Conservation (phyloP, 139 green algal species). For the Chlamydomonas eustigma region DNA sequence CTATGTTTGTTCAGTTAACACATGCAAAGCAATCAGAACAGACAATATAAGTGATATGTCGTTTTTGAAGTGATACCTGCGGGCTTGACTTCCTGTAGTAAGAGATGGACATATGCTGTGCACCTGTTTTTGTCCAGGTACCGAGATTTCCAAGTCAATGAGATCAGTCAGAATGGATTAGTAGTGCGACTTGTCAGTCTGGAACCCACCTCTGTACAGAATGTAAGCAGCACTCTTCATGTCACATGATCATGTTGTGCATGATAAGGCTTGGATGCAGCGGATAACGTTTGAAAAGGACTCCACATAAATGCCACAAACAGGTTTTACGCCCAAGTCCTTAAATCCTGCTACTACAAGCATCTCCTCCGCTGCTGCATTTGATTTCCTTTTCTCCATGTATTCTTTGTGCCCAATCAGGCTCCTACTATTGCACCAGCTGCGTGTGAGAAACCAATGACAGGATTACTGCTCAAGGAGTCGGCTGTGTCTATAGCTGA, state of each 20-base stretch:
- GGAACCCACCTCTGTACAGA: neutral
- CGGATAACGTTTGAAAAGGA: too few species aligned
- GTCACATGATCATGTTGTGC: too few species aligned
- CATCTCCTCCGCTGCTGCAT: too few species aligned
- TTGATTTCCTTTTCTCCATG: neutral
- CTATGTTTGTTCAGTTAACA: neutral
- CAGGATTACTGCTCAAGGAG: neutral
- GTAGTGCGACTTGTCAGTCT: constrained; percentile 51
- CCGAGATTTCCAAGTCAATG: constrained; percentile 81
- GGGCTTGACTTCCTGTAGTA: too few species aligned
- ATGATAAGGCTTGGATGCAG: too few species aligned
- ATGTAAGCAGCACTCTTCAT: neutral
- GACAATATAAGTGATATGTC: neutral
- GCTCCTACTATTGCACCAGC: too few species aligned
- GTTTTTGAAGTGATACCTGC: too few species aligned
- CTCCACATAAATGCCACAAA: too few species aligned
- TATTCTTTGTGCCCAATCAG: too few species aligned
- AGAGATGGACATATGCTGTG: too few species aligned
- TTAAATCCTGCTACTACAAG: too few species aligned
- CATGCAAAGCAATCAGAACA: neutral
- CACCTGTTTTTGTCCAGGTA: constrained; percentile 60
- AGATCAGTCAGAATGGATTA: constrained; percentile 55
- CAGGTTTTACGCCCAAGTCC: too few species aligned
- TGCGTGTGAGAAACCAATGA: neutral
- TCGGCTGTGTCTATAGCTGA: neutral